Base-by-base conservation (phyloP, 2,329 filamentous ascomycete genomes). In the Scedosporium boydii region DNA sequence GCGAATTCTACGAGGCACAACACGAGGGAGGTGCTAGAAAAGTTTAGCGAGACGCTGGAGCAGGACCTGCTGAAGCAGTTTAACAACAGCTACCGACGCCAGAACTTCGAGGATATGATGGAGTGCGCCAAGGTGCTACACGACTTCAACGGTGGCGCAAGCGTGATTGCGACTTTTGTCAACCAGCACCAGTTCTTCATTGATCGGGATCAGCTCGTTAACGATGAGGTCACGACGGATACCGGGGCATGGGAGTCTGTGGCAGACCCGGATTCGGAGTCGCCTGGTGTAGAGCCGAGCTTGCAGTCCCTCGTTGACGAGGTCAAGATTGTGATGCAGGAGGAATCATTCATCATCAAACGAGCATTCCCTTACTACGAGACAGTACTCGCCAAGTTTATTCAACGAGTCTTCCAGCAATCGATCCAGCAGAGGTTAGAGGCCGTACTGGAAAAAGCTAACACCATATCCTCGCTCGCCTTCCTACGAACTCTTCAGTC, bases 151-250 rank as follows among this genome's bases (percentile, higher is more conserved):
- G 92, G 95, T 60, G 95, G 95, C 60, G 87, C 91, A 63, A 98
- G 93, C 72, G 95, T 98, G 64, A 96, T 97, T 74, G 93, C 91
- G 14, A 82, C 93, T 10, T 99, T 98, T 74, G 93, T 99, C 71
- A 99, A 99, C 72, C 95, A 99, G 74, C 96, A 99, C 76, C 92
- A 96, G 70, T 99, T 99, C 81, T 99, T 99, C 77, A 97, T 99
- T 70, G 95, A 98, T 72, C 84, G 93, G 27, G 95, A 92, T 67
- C 93, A 98, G 73, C 80, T 99, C 63, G 88, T 96, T 59, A 89
- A 88, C 0, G 93, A 96, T 69, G 93, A 96, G 72, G 85, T 96
- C 16, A 83, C 82, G 2, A 83, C 85, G 12, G 90, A 95, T 68
- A 83, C 82, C 63, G 85, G 91, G 65, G 88, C 86, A 1, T 97